A percentile compares a stretch with the other conserved stretches of the same genome.
phyloP scores from a whole-genome alignment of 176 grass and related monocot genomes.

The Zea luxurians region DNA sequence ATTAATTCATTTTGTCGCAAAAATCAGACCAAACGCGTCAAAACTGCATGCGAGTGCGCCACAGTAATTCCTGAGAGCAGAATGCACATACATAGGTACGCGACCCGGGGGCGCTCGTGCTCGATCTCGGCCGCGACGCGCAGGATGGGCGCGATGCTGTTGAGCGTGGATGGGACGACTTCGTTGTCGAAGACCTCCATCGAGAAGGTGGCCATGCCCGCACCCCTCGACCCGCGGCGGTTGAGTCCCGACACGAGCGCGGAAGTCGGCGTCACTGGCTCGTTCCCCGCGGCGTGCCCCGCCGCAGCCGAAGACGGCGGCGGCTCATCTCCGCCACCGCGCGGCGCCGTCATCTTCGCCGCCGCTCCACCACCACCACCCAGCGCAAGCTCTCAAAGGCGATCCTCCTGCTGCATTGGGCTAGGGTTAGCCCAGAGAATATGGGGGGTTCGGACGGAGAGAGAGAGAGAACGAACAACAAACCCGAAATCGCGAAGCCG shows the following conservation, averaged over 20 bases:
- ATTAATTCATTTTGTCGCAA: slow-evolving; percentile 13
- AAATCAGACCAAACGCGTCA: slow-evolving; percentile 23
- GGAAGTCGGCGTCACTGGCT: slow-evolving; percentile 27
- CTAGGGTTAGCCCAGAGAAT: slow-evolving; percentile 25
- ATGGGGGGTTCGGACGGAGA: background rate
- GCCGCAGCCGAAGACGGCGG: slow-evolving; percentile 2
- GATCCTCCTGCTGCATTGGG: slow-evolving; percentile 33
- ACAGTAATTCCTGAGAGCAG: background rate
- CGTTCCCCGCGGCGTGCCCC: background rate
- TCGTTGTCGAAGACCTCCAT: slow-evolving; percentile 99
- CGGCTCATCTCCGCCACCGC: slow-evolving; percentile 34
- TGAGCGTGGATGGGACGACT: slow-evolving; percentile 80
- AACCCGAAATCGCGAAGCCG: slow-evolving; percentile 34
- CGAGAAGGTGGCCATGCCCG: slow-evolving; percentile 76
- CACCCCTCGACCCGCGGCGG: slow-evolving; percentile 66
- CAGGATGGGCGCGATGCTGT: slow-evolving; percentile 85
- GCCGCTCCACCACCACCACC: slow-evolving; percentile 24
- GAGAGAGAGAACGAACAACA: background rate
- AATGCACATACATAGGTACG: slow-evolving; percentile 71
- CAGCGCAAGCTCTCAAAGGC: slow-evolving; percentile 6
- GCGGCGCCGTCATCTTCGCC: slow-evolving; percentile 41
- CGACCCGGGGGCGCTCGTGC: slow-evolving; percentile 76
- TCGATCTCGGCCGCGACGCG: slow-evolving; percentile 87
- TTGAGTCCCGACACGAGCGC: slow-evolving; percentile 44
- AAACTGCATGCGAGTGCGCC: background rate